Evolutionary conservation across 345 rosid species (phyloP).

Genomic region (Eucalyptus marginata): DNA sequence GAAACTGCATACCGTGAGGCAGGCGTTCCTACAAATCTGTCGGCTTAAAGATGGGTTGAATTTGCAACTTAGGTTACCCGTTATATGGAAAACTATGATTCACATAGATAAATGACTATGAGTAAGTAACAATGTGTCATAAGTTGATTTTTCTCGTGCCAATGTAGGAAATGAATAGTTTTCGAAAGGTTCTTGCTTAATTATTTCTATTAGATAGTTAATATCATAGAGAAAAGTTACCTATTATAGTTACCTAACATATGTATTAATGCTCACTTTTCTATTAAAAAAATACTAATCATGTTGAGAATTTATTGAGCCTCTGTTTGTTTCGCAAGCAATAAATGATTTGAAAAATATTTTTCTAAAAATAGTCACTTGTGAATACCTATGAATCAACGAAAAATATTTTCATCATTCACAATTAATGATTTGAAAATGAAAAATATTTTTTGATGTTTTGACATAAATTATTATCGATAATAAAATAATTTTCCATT

Average conservation of each 20-base stretch:
- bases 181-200: not conserved
- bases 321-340: fast-evolving
- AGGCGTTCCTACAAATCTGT: not conserved
- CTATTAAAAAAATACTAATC: not conserved
- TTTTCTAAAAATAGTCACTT: no score
- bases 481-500: no score
- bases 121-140: not conserved
- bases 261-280: not conserved
- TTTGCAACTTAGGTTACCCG: not conserved
- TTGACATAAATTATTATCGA: no score
- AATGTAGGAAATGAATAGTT: not conserved
- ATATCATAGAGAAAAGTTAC: not conserved
- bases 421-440: no score
- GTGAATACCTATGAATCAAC: no score
- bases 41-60: not conserved
- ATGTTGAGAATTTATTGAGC: not conserved
- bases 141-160: not conserved
- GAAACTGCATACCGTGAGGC: not conserved
- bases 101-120: not conserved
- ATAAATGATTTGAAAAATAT: not conserved
- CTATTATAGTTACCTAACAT: not conserved
- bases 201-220: not conserved
- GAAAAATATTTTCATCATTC: no score
- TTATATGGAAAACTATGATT: not conserved
- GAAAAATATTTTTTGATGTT: no score